Base-by-base conservation (phyloP, 192 early-diverging fungal genomes). In the Linnemannia schmuckeri region DNA sequence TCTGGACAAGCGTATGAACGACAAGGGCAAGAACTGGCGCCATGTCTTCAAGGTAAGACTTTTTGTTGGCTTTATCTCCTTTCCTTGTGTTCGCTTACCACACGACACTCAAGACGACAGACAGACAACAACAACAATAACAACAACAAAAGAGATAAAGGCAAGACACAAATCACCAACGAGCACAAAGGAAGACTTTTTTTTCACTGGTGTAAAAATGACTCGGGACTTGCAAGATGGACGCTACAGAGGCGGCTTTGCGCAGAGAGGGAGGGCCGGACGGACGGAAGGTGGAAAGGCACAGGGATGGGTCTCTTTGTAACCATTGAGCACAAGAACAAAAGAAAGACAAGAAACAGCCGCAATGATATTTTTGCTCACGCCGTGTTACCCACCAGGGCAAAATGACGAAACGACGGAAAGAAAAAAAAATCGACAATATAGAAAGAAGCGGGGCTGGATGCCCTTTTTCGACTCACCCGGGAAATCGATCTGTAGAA, bases 11-110 rank as follows among this genome's bases (percentile, higher is more conserved):
- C 92, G 97, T 13, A 88, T 98, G 81, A 98, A 98, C 85, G 98
- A 99, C 89, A 94, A 94, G 79, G 98, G 98, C 68, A 98, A 97
- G 90, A 95, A 98, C 90, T 99, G 98, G 98, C 91, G 98, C 75
- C 98, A 99, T 89, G 98, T 99, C 41, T 99, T 96, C 88, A 99
- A 99, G 91, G 96, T 97, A 91, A 85, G 41, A 74, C 72, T 1
- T 33, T 74, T 33, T 74, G 27, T 35, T 74, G 40, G 4, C 41
- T 17, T 40, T 72, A n/a, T 42, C 24, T 47, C 33, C 38, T 24
- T 47, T 44, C 10, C 40, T 27, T 40, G 0, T 24, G 7, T 42
- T 44, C 27, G 1, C 37, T 10, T 47, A 22, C 33, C 76, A 49
- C 42, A 37, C 17, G 68, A 70, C 55, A 55, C 71, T n/a, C n/a